Evolutionary conservation across 2,329 filamentous ascomycete species (phyloP).

Genomic region (Dryadomyces sulphureus): DNA sequence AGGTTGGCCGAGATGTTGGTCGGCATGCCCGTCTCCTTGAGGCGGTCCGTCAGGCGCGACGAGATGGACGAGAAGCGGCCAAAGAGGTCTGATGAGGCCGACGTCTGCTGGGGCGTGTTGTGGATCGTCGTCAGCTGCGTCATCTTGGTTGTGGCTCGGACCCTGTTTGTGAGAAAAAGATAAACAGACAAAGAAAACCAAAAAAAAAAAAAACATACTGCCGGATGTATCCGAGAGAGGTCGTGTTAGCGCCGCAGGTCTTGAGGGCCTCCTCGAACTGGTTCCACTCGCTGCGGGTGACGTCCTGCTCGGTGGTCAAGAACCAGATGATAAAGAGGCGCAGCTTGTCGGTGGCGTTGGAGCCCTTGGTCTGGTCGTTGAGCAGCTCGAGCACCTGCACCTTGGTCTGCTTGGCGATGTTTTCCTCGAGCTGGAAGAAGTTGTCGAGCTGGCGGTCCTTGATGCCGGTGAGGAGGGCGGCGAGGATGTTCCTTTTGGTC

Average conservation of each 20-base stretch:
- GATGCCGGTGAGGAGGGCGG: constrained; percentile 61
- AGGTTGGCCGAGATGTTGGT: constrained; percentile 60
- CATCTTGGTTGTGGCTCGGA: constrained; percentile 71
- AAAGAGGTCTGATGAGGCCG: constrained; percentile 64
- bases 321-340: constrained; percentile 96
- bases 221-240: constrained; percentile 71
- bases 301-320: constrained; percentile 80
- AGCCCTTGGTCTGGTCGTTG: constrained; percentile 68
- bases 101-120: constrained; percentile 43
- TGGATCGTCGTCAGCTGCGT: constrained; percentile 92
- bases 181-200: background rate
- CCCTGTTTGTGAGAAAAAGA: constrained; percentile 7
- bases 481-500: constrained; percentile 54
- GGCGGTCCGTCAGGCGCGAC: constrained; percentile 78
- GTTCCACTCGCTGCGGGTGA: constrained; percentile 67
- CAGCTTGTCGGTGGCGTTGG: constrained; percentile 74
- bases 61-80: constrained; percentile 87
- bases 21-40: constrained; percentile 78
- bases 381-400: constrained; percentile 77
- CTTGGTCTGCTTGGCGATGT: constrained; percentile 81
- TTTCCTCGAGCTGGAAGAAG: constrained; percentile 91
- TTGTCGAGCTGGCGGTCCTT: constrained; percentile 92
- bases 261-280: constrained; percentile 75
- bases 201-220: constrained; percentile 39
- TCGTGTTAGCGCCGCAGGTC: constrained; percentile 59